Evolutionary conservation across 2,329 filamentous ascomycete genomes (phyloP).

Genomic region (Cryphonectria nitschkei): DNA sequence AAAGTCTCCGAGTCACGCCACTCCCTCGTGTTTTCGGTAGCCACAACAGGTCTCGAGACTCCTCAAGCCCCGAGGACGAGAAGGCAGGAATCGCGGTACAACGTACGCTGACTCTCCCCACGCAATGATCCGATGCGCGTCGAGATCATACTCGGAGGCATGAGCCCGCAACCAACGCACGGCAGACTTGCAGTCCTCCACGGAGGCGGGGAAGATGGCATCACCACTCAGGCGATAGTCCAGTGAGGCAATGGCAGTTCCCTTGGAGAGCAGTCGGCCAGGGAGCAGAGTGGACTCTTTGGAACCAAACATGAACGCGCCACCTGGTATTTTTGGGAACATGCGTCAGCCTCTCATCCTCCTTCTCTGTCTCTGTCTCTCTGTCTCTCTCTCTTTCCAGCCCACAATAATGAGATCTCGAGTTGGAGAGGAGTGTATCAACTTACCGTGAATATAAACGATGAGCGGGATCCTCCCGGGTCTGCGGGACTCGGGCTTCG

Average conservation of each 20-base stretch:
- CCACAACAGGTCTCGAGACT: not conserved
- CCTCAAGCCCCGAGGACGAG: not conserved
- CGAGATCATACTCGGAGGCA: slow-evolving; percentile 18
- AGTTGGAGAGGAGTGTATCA: not conserved
- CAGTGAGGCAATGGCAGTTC: slow-evolving; percentile 25
- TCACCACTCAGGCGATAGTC: slow-evolving; percentile 29
- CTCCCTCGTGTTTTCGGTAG: not conserved
- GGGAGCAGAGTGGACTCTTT: slow-evolving; percentile 26
- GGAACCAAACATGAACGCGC: slow-evolving; percentile 26
- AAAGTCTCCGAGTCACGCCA: not conserved
- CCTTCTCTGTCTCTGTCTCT: not conserved
- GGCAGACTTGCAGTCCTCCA: slow-evolving; percentile 29
- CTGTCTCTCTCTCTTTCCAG: too few species aligned
- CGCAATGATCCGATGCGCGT: slow-evolving; percentile 22
- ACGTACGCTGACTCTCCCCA: slow-evolving; percentile 26
- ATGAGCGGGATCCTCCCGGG: slow-evolving; percentile 18
- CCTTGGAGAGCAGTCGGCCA: slow-evolving; percentile 21
- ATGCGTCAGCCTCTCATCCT: not conserved
- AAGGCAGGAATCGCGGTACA: not conserved
- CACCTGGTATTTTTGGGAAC: slow-evolving; percentile 5
- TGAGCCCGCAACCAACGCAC: slow-evolving; percentile 28
- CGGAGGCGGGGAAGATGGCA: slow-evolving; percentile 24
- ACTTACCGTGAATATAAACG: slow-evolving; percentile 25
- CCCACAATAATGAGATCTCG: not conserved
- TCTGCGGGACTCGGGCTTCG: slow-evolving; percentile 13